These are phyloP conservation scores for Spongiforma sp. DNA, from an alignment of 1,284 basidiomycete species.

Conservation along the genomic window DNA sequence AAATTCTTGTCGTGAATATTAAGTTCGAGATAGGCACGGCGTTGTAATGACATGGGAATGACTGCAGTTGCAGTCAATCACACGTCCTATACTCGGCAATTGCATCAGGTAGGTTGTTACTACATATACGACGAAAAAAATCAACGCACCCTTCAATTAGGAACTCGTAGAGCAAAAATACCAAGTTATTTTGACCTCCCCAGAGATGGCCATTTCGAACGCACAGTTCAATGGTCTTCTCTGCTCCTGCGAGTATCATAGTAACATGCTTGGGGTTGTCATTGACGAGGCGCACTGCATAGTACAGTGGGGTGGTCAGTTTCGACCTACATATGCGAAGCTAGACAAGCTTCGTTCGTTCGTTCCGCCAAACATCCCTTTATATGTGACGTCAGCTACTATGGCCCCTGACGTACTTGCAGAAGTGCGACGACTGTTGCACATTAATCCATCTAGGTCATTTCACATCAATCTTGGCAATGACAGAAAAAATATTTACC, in stretches of 20 bases:
- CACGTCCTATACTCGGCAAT: constrained; percentile 2
- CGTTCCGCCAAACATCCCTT: neutral
- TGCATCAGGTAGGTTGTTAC: neutral
- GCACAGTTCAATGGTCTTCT: neutral
- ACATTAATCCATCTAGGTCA: neutral
- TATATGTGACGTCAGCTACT: neutral
- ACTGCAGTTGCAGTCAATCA: constrained; percentile 10
- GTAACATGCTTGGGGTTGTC: neutral
- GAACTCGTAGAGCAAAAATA: neutral
- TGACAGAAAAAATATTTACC: neutral
- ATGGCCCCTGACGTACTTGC: neutral
- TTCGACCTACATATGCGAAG: neutral
- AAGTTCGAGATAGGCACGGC: too few species aligned
- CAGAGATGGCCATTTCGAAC: neutral
- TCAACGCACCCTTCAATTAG: too few species aligned
- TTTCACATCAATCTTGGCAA: neutral
- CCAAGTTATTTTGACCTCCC: neutral
- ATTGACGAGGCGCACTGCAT: neutral
- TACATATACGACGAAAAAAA: too few species aligned
- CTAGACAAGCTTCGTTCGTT: neutral
- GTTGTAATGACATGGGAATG: neutral
- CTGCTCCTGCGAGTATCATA: neutral
- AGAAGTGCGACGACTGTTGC: neutral
- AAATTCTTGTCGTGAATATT: constrained; percentile 7
- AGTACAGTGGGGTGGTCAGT: neutral